These are phyloP conservation scores for Sporobolomyces pararoseus DNA, from an alignment of 768 basidiomycete genomes.

Conservation along the genomic window DNA sequence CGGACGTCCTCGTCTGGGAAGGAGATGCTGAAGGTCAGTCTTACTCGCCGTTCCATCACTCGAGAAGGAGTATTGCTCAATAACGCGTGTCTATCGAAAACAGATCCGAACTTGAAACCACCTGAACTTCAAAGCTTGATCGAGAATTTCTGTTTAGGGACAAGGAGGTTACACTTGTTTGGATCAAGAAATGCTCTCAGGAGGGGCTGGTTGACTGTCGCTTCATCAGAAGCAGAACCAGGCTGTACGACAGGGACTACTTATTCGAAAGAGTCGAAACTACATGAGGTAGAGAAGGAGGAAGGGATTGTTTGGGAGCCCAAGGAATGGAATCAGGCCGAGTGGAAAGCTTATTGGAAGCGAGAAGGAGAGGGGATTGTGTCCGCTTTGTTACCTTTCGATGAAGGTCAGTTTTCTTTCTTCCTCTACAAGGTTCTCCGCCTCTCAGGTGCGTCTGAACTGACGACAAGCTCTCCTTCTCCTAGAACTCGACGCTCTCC, in stretches of 20 bases:
- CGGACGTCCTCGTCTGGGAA: conserved; percentile 96
- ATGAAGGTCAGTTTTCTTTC: conserved; percentile 21
- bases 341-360: conserved; percentile 6
- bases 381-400: conserved; percentile 30
- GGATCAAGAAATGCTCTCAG: conserved; percentile 65
- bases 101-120: conserved; percentile 78
- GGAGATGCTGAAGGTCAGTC: conserved; percentile 62
- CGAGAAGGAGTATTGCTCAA: no score
- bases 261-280: conserved; percentile 50
- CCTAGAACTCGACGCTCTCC: conserved; percentile 72
- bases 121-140: conserved; percentile 94
- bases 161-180: conserved; percentile 84
- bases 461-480: neutral
- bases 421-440: neutral
- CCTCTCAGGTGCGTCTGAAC: no score
- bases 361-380: neutral
- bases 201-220: conserved; percentile 85
- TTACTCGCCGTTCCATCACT: no score
- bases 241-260: conserved; percentile 56
- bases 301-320: conserved; percentile 44
- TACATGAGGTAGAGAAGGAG: conserved; percentile 46
- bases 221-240: conserved; percentile 35
- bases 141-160: conserved; percentile 95
- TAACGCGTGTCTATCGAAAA: no score
- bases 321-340: conserved; percentile 28